Evolutionary conservation across 2,329 filamentous ascomycete genomes (phyloP).

Genomic region (Neonectria hederae): DNA sequence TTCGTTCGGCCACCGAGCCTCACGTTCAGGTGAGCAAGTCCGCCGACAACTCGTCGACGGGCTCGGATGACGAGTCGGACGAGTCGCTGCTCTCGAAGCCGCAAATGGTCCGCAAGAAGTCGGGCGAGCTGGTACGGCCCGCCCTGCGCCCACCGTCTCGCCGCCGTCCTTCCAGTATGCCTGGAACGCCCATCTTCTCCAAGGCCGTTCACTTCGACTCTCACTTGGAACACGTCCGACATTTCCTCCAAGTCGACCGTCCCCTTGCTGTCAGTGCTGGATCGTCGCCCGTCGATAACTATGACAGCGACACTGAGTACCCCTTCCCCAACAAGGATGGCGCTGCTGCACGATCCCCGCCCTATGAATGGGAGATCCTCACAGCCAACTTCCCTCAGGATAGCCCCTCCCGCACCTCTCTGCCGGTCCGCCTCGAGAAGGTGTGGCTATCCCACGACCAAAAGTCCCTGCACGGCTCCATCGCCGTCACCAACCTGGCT

Average conservation of each 20-base stretch:
- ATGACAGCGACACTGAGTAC: constrained; percentile 89
- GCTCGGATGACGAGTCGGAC: constrained; percentile 71
- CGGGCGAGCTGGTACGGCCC: constrained; percentile 92
- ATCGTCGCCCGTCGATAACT: constrained; percentile 88
- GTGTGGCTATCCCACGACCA: constrained; percentile 90
- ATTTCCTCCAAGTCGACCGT: constrained; percentile 93
- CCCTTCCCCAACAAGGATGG: constrained; percentile 72
- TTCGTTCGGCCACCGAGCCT: constrained; percentile 66
- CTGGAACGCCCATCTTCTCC: constrained; percentile 92
- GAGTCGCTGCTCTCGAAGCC: constrained; percentile 73
- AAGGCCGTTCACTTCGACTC: constrained; percentile 99
- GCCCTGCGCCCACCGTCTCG: constrained; percentile 84
- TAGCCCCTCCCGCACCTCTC: constrained; percentile 63
- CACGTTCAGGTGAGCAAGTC: constrained; percentile 58
- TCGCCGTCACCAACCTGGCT: constrained; percentile 86
- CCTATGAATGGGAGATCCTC: constrained; percentile 87
- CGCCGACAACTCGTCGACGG: constrained; percentile 58
- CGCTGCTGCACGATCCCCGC: constrained; percentile 52
- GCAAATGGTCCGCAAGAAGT: constrained; percentile 98
- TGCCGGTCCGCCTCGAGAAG: constrained; percentile 82
- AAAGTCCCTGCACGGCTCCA: constrained; percentile 82
- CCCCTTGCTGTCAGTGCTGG: constrained; percentile 96
- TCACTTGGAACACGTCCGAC: constrained; percentile 93
- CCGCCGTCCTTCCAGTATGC: constrained; percentile 92
- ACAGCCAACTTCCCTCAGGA: constrained; percentile 80